Base-by-base conservation (phyloP, 2,329 filamentous ascomycete species). In the Aspergillus caelatus region DNA sequence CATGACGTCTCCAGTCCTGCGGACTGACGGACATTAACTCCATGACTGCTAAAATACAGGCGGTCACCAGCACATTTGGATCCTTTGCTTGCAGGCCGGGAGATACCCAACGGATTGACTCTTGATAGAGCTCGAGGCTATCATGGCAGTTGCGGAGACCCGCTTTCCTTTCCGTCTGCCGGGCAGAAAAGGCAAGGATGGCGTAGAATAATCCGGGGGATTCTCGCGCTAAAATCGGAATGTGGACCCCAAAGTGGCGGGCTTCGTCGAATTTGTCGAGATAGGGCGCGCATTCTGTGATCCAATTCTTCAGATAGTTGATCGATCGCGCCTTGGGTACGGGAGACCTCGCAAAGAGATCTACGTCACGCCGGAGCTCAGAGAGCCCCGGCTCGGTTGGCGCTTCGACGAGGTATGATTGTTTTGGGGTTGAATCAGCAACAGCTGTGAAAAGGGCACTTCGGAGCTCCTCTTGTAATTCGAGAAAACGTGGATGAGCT, bases 261-360 rank as follows among this genome's bases (percentile, higher is more conserved):
- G 80, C 74, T 43, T 79, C 75, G 61, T 87, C 84, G 48, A 85
- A 85, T 68, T 85, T 86, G 67, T 87, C 85, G 3, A 87, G 78
- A 77, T 82, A 65, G 0, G 69, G 70, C 0, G 70, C 70, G 14
- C 70, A 72, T 53, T 66, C 65, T 2, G 58, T 61, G 14, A 64
- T 69, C 68, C 43, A 86, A 30, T 84, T 80, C 45, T 81, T 78
- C 11, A 83, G 68, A 45, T 80, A 81, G 30, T 75, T 71, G 23
- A 81, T 66, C 23, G 79, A 65, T 14, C 74, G 70, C 9, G 75
- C 72, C 30, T 73, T 73, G 0, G 77, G 72, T n/a, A 81, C 70
- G 14, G 73, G 70, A 3, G 62, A 68, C 23, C 57, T 68, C 14
- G 64, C 69, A 46, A 72, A 71, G 54, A 7, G 57, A 30, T 2